Evolutionary conservation across 2,329 filamentous ascomycete species (phyloP).

Genomic region (Xylariaceae sp.): DNA sequence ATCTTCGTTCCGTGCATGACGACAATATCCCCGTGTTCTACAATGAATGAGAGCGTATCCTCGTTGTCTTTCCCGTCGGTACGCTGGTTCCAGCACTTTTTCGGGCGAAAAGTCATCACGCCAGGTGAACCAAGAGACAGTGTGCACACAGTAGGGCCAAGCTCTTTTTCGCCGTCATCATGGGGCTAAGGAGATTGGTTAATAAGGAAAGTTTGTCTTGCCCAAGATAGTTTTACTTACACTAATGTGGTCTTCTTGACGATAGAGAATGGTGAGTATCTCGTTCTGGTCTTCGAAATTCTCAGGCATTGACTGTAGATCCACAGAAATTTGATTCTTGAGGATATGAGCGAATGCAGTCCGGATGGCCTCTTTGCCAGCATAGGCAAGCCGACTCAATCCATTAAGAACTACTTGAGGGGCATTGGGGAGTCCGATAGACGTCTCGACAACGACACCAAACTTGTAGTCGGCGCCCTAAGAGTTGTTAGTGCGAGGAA

Average conservation of each 20-base stretch:
- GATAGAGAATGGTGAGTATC: constrained; percentile 58
- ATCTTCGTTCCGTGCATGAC: constrained; percentile 59
- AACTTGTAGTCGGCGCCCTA: constrained; percentile 65
- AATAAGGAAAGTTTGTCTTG: not conserved
- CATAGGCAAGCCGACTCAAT: constrained; percentile 54
- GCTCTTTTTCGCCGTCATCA: constrained; percentile 61
- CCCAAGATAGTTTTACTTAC: constrained; percentile 32
- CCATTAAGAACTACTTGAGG: constrained; percentile 46
- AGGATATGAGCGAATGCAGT: constrained; percentile 20
- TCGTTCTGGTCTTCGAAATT: constrained; percentile 55
- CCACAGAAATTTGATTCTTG: constrained; percentile 1
- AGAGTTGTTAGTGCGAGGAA: constrained; percentile 18
- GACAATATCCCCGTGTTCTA: constrained; percentile 61
- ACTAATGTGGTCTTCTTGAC: constrained; percentile 54
- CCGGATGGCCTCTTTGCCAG: constrained; percentile 39
- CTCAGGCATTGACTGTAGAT: constrained; percentile 21
- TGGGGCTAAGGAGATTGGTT: constrained; percentile 51
- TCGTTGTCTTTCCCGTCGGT: constrained; percentile 1
- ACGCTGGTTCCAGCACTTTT: constrained; percentile 31
- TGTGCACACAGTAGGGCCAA: constrained; percentile 60
- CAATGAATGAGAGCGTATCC: constrained; percentile 34
- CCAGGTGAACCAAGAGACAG: constrained; percentile 57
- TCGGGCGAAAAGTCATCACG: constrained; percentile 55
- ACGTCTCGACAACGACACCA: constrained; percentile 48
- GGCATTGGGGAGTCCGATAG: constrained; percentile 45